These are phyloP conservation scores for Ilyonectria sp. DNA, from an alignment of 2,329 filamentous ascomycete genomes.

Conservation along the genomic window DNA sequence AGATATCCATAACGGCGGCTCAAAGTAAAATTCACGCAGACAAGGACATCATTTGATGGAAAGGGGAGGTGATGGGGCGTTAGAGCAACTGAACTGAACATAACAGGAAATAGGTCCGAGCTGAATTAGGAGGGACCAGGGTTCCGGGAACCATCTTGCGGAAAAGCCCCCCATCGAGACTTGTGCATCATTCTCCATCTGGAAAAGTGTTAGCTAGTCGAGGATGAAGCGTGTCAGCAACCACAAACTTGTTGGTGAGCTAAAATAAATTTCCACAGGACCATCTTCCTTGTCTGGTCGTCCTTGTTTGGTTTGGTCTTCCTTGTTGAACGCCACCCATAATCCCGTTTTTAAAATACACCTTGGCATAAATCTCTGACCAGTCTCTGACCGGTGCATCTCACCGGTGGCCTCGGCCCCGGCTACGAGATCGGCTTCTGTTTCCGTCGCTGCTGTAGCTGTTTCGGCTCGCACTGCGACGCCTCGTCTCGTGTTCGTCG, in stretches of 20 bases:
- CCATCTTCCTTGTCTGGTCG: slow-evolving; percentile 14
- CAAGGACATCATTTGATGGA: slow-evolving; percentile 28
- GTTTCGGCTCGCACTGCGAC: slow-evolving; percentile 65
- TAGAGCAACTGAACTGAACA: slow-evolving; percentile 23
- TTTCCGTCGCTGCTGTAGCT: slow-evolving; percentile 61
- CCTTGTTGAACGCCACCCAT: slow-evolving; percentile 40
- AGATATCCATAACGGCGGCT: slow-evolving; percentile 20
- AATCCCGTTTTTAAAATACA: slow-evolving; percentile 38
- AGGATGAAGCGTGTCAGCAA: slow-evolving; percentile 32
- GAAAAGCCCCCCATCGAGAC: slow-evolving; percentile 30
- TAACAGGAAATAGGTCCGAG: slow-evolving; percentile 35
- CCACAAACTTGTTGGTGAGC: slow-evolving; percentile 45
- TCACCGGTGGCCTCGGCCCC: slow-evolving; percentile 54
- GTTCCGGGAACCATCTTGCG: slow-evolving; percentile 28
- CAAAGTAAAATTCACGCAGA: slow-evolving; percentile 34
- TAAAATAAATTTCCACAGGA: slow-evolving; percentile 34
- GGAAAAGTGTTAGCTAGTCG: slow-evolving; percentile 43
- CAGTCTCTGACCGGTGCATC: slow-evolving; percentile 9
- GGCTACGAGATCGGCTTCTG: slow-evolving; percentile 59
- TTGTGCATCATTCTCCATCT: slow-evolving; percentile 41
- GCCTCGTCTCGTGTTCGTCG: slow-evolving; percentile 53
- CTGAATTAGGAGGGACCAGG: slow-evolving; percentile 32
- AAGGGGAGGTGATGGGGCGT: slow-evolving; percentile 26
- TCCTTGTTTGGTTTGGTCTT: slow-evolving; percentile 20
- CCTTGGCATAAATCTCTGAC: slow-evolving; percentile 11